Percentiles rank a stretch among this genome's conserved stretches.
These are phyloP conservation scores for Dysphania ambrosioides DNA, from an alignment of 148 eudicot genomes.

Conservation along the genomic window DNA sequence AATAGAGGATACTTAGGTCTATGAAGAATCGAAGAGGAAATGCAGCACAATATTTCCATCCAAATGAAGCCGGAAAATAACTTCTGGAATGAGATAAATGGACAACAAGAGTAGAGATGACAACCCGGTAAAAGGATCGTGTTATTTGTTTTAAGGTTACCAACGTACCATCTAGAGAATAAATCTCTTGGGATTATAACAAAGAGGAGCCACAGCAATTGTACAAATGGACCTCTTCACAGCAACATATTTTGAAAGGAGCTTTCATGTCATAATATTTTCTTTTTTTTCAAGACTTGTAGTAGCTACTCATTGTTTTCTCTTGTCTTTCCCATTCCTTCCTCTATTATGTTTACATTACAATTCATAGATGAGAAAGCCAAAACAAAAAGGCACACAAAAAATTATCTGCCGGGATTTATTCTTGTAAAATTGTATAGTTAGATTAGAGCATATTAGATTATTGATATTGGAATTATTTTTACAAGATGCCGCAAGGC, in stretches of 20 bases:
- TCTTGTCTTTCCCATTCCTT: background rate
- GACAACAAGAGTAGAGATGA: background rate
- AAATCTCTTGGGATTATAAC: background rate
- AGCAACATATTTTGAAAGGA: slow-evolving; percentile 22
- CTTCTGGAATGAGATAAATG: background rate
- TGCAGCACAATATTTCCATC: too few species aligned
- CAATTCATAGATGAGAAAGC: slow-evolving; percentile 9
- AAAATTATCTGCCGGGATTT: slow-evolving; percentile 26
- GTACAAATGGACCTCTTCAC: slow-evolving; percentile 27
- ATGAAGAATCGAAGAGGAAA: background rate
- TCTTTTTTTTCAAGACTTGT: too few species aligned
- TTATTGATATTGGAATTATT: background rate
- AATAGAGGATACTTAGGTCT: background rate
- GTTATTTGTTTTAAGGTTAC: background rate
- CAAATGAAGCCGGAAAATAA: background rate
- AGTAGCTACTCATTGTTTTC: slow-evolving; percentile 4
- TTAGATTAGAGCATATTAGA: slow-evolving; percentile 1
- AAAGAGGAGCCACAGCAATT: slow-evolving; percentile 30
- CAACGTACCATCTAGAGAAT: background rate
- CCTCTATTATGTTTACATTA: background rate
- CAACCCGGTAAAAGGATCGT: background rate
- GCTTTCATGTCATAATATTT: too few species aligned
- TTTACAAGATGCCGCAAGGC: slow-evolving; percentile 21
- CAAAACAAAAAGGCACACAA: too few species aligned
- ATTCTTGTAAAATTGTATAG: slow-evolving; percentile 26